Conservation (phyloP, 108 stramenopile species). For the Seminavis robusta region DNA sequence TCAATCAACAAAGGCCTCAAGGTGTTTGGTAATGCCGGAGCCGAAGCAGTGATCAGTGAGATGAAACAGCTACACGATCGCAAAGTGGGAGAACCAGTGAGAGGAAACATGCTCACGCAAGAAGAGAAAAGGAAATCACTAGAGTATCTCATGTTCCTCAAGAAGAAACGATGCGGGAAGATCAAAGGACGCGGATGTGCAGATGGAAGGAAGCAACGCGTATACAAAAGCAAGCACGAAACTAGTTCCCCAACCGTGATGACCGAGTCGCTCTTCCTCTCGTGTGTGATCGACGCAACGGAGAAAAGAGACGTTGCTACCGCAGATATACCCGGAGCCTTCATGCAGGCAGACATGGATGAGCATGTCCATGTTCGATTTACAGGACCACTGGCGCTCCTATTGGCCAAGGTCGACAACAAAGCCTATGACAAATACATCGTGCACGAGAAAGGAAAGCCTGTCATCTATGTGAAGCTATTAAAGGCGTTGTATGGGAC, state of each 20-base stretch:
- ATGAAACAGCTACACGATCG: slow-evolving; percentile 34
- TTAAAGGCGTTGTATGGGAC: slow-evolving; percentile 41
- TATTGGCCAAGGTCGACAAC: slow-evolving; percentile 7
- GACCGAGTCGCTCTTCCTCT: slow-evolving; percentile 18
- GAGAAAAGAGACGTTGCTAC: slow-evolving; percentile 33
- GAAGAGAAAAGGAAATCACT: slow-evolving; percentile 16
- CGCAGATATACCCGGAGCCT: slow-evolving; percentile 35
- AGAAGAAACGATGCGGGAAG: slow-evolving; percentile 1
- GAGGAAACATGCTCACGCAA: slow-evolving; percentile 3
- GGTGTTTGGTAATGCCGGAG: slow-evolving; percentile 18
- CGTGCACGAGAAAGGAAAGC: slow-evolving; percentile 12
- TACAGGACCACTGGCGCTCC: slow-evolving; percentile 5
- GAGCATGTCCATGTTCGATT: slow-evolving; percentile 9
- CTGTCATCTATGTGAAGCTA: slow-evolving; percentile 17
- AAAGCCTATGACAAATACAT: slow-evolving; percentile 9
- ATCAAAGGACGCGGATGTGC: slow-evolving; percentile 21
- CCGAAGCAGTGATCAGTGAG: slow-evolving; percentile 23
- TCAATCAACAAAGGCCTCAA: slow-evolving; percentile 25
- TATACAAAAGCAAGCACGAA: slow-evolving; percentile 11
- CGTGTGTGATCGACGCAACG: slow-evolving; percentile 18
- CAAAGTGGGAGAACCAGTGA: slow-evolving; percentile 17
- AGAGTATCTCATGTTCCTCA: slow-evolving; percentile 11
- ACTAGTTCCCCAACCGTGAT: slow-evolving; percentile 26
- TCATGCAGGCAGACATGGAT: slow-evolving; percentile 32
- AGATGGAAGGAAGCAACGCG: slow-evolving; percentile 27